Percentiles rank a stretch among this genome's conserved stretches.
Evolutionary conservation across 805 yeast species (phyloP).

Genomic region (Lipomyces oligophaga): DNA sequence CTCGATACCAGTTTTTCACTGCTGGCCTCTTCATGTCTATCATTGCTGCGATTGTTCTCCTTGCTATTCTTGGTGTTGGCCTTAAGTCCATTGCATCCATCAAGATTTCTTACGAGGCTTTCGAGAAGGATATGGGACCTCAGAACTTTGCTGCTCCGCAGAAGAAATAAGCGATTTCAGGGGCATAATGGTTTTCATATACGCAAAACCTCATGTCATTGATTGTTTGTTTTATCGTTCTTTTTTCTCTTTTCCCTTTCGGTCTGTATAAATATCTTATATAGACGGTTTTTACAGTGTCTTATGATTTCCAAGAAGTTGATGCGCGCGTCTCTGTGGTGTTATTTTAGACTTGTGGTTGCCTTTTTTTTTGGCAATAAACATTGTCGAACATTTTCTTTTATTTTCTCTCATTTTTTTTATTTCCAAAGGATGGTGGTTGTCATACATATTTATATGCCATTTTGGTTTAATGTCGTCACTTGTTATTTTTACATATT

Average conservation of each 20-base stretch:
- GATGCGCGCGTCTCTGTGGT: constrained; percentile 1
- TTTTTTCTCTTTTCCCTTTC: no score
- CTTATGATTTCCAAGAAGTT: no score
- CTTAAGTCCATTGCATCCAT: constrained; percentile 66
- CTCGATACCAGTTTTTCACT: constrained; percentile 65
- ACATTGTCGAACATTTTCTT: no score
- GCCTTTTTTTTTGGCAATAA: constrained; percentile 2
- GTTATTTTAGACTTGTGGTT: not conserved
- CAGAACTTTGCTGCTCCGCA: constrained; percentile 14
- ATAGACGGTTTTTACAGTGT: no score
- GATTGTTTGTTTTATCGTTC: not conserved
- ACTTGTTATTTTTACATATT: constrained; percentile 4
- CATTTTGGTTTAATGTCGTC: constrained; percentile 9
- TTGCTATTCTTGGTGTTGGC: constrained; percentile 57
- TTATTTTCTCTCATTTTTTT: not conserved
- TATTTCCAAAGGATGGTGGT: constrained; percentile 19
- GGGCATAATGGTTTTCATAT: not conserved
- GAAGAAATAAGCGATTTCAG: constrained; percentile 14
- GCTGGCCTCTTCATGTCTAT: constrained; percentile 78
- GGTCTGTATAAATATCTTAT: no score
- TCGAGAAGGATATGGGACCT: constrained; percentile 51
- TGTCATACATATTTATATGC: constrained; percentile 11
- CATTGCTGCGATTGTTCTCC: constrained; percentile 58
- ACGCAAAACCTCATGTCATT: no score
- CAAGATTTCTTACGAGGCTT: constrained; percentile 75